Evolutionary conservation across 495 filamentous ascomycete species (phyloP).

Genomic region (Penicillium samsonianum): DNA sequence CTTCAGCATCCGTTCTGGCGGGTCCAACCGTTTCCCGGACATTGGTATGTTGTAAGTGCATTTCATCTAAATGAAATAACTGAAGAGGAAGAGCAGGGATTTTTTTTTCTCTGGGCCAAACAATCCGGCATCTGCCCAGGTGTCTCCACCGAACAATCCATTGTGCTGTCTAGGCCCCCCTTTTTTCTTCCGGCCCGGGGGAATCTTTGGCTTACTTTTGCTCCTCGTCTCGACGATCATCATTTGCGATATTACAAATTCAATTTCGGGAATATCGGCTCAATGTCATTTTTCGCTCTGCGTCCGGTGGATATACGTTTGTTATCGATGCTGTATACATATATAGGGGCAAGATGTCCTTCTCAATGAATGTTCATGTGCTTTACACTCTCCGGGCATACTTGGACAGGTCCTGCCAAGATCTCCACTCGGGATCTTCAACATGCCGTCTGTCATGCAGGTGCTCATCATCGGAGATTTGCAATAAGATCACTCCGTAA

Average conservation of each 20-base stretch:
- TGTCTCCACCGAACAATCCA: slow-evolving; percentile 11
- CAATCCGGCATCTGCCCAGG: neutral
- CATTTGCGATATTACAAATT: slow-evolving; percentile 2
- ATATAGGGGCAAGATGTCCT: neutral
- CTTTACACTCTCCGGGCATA: neutral
- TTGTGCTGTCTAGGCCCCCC: slow-evolving; percentile 16
- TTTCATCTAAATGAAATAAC: slow-evolving; percentile 9
- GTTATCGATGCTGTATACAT: neutral
- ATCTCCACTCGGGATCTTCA: slow-evolving; percentile 10
- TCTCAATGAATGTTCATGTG: neutral
- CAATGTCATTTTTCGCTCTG: neutral
- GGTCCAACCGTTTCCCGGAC: slow-evolving; percentile 4
- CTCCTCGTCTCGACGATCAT: slow-evolving; percentile 16
- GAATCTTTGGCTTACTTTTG: slow-evolving; percentile 2
- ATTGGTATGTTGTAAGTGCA: slow-evolving; percentile 3
- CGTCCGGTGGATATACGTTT: neutral
- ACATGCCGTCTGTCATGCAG: slow-evolving; percentile 6
- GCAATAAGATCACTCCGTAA: neutral
- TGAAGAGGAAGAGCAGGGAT: slow-evolving; percentile 4
- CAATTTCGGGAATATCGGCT: neutral
- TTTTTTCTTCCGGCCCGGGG: slow-evolving; percentile 6
- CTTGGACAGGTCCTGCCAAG: slow-evolving; percentile 1
- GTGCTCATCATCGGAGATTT: slow-evolving; percentile 4
- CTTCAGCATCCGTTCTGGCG: neutral
- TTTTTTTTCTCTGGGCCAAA: slow-evolving; percentile 3